Base-by-base conservation (phyloP, 2,329 filamentous ascomycete genomes). In the Lachnellula cervina region DNA sequence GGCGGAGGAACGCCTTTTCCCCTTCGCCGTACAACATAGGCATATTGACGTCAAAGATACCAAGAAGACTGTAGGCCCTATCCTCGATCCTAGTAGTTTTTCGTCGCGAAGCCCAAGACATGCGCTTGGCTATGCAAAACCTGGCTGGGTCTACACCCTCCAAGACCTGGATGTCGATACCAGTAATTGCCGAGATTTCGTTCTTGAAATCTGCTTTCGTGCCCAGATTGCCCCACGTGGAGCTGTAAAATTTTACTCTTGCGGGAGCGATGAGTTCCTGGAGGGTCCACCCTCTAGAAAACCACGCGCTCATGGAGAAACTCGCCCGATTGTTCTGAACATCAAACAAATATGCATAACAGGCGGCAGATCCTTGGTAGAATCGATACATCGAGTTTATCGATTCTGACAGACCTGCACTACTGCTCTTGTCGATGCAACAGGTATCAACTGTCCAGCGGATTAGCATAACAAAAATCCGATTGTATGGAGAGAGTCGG, bases 91-190 rank as follows among this genome's bases (percentile, higher is more conserved):
- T 62, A 2, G 61, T 65, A 5, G 68, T 72, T 42, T 64, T 56
- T 13, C 72, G 63, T 17, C 59, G 51, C 9, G 71, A 62, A n/a
- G 69, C 70, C 72, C 72, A 74, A 16, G 64, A 69, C 69, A 74
- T 73, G 42, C 65, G 63, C 54, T 62, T 5, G 59, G 72, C 68
- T 60, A 72, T 6, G 64, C 68, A 55, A 49, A 66, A 16, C 23
- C 37, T 17, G 16, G 23, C n/a, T 46, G 35, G 40, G 14, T 49
- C 37, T 4, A 40, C 17, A 4, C 38, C 38, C 4, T 21, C 47
- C 1, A 72, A 55, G 16, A 65, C 60, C 14, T 61, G 52, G 16
- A 46, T 49, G 6, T 63, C 60, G 38, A 63, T 60, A 9, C 55
- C 53, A 8, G 61, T 59, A 11, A 57, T 61, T 1, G 14, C 23